These are phyloP conservation scores for Bassia scoparia DNA, from an alignment of 148 eudicot species.

Conservation along the genomic window DNA sequence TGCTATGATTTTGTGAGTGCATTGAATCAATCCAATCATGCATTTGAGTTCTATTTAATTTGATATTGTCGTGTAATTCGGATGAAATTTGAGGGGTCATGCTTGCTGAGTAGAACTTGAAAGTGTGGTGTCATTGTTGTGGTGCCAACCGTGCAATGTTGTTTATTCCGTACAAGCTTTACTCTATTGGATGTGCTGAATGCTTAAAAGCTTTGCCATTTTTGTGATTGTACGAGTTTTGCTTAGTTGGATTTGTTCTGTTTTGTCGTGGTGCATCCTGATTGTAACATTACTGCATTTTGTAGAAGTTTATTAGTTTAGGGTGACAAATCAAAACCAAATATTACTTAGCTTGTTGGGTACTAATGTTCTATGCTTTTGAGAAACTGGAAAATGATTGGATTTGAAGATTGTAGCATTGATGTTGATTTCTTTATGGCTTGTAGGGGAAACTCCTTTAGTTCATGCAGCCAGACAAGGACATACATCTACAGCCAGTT, in stretches of 20 bases:
- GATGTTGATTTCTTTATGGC: conserved; percentile 2
- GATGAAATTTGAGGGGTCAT: not conserved
- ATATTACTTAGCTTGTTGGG: not conserved
- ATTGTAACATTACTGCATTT: not conserved
- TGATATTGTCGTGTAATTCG: not conserved
- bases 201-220: not conserved
- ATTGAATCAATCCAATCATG: not conserved
- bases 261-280: not conserved
- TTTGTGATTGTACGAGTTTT: not conserved
- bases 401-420: not conserved
- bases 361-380: not conserved
- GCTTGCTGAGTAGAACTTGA: not conserved
- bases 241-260: not conserved
- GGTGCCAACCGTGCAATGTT: no score
- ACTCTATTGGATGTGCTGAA: not conserved
- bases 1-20: not conserved
- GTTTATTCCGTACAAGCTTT: not conserved
- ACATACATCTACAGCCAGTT: conserved; percentile 60
- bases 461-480: conserved; percentile 95
- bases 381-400: not conserved
- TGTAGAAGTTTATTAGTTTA: not conserved
- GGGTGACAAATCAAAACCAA: not conserved
- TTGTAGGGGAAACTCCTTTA: conserved; percentile 86
- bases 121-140: not conserved
- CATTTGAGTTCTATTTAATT: not conserved